Conservation (phyloP, 164 flowering plant genomes). For the Malania oleifera region DNA sequence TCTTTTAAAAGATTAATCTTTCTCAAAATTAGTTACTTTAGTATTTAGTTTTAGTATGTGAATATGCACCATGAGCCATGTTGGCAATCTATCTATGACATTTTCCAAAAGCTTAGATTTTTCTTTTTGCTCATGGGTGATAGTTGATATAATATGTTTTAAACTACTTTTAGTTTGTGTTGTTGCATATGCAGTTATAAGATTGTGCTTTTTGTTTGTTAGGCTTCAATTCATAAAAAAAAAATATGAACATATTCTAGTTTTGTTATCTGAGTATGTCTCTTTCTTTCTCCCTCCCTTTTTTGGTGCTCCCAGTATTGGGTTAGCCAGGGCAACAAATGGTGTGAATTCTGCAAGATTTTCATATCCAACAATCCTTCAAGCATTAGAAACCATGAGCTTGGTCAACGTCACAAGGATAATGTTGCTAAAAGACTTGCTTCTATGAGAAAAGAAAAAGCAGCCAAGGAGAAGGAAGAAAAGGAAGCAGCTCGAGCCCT, state of each 20-base stretch:
- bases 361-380: conserved; percentile 79
- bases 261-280: conserved; percentile 7
- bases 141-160: no score
- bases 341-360: conserved; percentile 97
- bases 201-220: no score
- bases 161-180: no score
- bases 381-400: conserved; percentile 90
- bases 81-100: neutral
- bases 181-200: no score
- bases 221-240: no score
- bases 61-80: neutral
- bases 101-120: neutral
- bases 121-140: neutral
- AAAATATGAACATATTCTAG: neutral
- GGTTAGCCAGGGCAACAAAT: conserved; percentile 97
- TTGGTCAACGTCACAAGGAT: conserved; percentile 88
- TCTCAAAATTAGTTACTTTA: no score
- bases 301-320: conserved; percentile 51
- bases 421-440: conserved; percentile 67
- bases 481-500: conserved; percentile 72
- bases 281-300: neutral
- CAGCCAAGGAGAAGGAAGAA: conserved; percentile 70
- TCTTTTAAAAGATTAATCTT: neutral
- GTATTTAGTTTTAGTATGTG: neutral
- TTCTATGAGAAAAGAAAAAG: conserved; percentile 65